phyloP scores from a whole-genome alignment of 352 stramenopile species.

The Globisporangium irregulare region DNA sequence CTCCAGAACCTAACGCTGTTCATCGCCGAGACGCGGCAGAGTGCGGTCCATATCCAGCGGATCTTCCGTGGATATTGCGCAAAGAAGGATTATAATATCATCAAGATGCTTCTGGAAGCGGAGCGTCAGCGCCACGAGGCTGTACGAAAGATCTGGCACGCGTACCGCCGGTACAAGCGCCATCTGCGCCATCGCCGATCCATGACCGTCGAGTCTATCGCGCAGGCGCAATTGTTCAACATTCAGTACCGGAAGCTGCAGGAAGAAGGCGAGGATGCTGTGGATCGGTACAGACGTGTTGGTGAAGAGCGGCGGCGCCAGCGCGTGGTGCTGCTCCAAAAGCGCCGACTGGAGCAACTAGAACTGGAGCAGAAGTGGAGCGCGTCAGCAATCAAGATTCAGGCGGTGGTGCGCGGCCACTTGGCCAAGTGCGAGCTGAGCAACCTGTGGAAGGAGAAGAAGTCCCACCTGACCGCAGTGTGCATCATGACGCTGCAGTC shows the following conservation, averaged over 20 bases:
- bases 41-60: slow-evolving; percentile 51
- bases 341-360: slow-evolving; percentile 48
- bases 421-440: slow-evolving; percentile 30
- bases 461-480: slow-evolving; percentile 49
- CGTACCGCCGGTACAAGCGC: slow-evolving; percentile 46
- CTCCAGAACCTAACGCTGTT: slow-evolving; percentile 35
- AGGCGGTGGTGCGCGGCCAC: slow-evolving; percentile 44
- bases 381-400: slow-evolving; percentile 42
- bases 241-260: slow-evolving; percentile 40
- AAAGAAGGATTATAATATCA: slow-evolving; percentile 33
- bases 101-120: slow-evolving; percentile 21
- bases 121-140: slow-evolving; percentile 22
- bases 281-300: slow-evolving; percentile 44
- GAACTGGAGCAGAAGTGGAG: slow-evolving; percentile 41
- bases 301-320: slow-evolving; percentile 54
- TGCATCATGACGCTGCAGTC: slow-evolving; percentile 71
- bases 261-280: slow-evolving; percentile 21
- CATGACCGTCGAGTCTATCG: slow-evolving; percentile 59
- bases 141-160: slow-evolving; percentile 34
- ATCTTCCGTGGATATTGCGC: slow-evolving; percentile 45
- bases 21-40: slow-evolving; percentile 23
- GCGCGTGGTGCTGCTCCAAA: slow-evolving; percentile 47
- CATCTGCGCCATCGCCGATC: slow-evolving; percentile 39
- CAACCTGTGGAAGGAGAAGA: slow-evolving; percentile 31
- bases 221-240: slow-evolving; percentile 44